Percentiles rank a stretch among this genome's conserved stretches.
Evolutionary conservation across 2,329 filamentous ascomycete species (phyloP).

Genomic region (Dothideomycetes sp.): DNA sequence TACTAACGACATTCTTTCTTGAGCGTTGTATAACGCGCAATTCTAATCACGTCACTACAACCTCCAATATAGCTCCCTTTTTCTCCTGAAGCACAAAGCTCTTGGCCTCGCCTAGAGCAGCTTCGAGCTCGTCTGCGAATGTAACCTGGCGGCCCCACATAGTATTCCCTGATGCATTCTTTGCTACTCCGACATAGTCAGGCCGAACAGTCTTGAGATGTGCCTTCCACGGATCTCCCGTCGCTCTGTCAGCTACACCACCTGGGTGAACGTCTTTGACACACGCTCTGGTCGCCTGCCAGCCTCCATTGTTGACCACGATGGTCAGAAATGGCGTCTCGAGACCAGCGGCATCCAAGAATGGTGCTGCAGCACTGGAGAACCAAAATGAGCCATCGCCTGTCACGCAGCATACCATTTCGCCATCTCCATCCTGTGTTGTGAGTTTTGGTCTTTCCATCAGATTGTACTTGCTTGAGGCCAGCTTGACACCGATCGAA

Average conservation of each 20-base stretch:
- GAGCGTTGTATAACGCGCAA: too few relatives aligned
- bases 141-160: background rate
- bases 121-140: background rate
- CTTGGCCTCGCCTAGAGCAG: background rate
- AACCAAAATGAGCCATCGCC: constrained; percentile 12
- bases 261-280: constrained; percentile 13
- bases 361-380: constrained; percentile 8
- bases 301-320: constrained; percentile 14
- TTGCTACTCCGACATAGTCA: background rate
- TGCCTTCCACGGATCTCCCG: background rate
- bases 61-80: background rate
- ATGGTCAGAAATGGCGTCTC: constrained; percentile 12
- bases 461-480: constrained; percentile 8
- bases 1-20: too few relatives aligned
- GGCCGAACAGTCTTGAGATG: background rate
- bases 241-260: constrained; percentile 7
- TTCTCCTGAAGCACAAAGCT: background rate
- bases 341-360: constrained; percentile 8
- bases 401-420: constrained; percentile 8
- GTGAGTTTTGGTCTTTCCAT: constrained; percentile 4
- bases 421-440: background rate
- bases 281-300: constrained; percentile 11
- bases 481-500: constrained; percentile 12
- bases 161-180: background rate
- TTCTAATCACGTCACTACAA: too few relatives aligned